Evolutionary conservation across 768 basidiomycete genomes (phyloP).

Genomic region (Hericium rajendrae): DNA sequence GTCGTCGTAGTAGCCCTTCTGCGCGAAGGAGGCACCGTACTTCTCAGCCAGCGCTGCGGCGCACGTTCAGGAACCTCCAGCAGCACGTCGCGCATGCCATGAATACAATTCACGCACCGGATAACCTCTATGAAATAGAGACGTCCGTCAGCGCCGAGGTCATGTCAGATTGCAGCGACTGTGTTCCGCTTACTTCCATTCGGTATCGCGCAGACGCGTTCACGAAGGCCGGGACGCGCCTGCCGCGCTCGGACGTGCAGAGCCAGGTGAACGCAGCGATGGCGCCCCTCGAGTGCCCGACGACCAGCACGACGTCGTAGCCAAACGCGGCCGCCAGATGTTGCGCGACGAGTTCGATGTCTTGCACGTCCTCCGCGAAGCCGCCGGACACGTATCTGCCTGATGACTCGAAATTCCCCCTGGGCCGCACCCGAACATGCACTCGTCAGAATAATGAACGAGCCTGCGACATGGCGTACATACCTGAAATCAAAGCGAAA

Average conservation of each 20-base stretch:
- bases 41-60: constrained; percentile 5
- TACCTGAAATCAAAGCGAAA: constrained; percentile 86
- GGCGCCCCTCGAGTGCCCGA: constrained; percentile 75
- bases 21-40: constrained; percentile 43
- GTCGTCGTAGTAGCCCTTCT: constrained; percentile 55
- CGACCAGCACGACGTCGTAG: constrained; percentile 58
- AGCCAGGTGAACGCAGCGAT: constrained; percentile 61
- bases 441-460: not conserved
- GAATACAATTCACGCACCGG: constrained; percentile 4
- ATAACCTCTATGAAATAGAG: not conserved
- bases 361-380: constrained; percentile 51
- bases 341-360: constrained; percentile 55
- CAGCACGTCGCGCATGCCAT: too few species aligned
- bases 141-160: not conserved
- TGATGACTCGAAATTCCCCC: constrained; percentile 73
- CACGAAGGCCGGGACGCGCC: constrained; percentile 48
- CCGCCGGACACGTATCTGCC: constrained; percentile 57
- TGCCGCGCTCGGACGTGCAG: constrained; percentile 50
- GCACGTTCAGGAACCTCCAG: not conserved
- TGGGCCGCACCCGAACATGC: constrained; percentile 16
- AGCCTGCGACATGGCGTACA: constrained; percentile 13
- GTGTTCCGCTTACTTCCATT: constrained; percentile 44
- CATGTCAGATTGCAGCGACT: too few species aligned
- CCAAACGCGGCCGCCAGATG: constrained; percentile 51
- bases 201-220: constrained; percentile 76